A percentile compares a stretch with the other conserved stretches of the same genome.
Conservation (phyloP, 306 rosid genomes). For the Oxytropis ochrocephala region DNA sequence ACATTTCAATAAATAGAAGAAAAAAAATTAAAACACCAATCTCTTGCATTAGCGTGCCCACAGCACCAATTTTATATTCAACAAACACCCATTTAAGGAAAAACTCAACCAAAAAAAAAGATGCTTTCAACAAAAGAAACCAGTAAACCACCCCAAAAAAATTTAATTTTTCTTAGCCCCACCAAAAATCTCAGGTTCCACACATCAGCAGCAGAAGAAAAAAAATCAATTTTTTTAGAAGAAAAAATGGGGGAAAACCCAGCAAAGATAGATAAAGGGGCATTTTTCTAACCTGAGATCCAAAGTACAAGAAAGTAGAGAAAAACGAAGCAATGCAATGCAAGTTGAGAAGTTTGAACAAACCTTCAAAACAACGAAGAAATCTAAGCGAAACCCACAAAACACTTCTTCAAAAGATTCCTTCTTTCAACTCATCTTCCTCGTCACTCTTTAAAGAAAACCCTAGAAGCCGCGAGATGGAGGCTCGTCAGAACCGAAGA, state of each 20-base stretch:
- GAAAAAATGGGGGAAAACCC: conserved; percentile 17
- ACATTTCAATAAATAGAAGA: not conserved
- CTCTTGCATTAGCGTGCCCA: conserved; percentile 30
- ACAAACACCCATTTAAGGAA: conserved; percentile 35
- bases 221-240: not conserved
- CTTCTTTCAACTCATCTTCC: conserved; percentile 35
- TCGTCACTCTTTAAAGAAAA: conserved; percentile 23
- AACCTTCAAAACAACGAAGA: conserved; percentile 39
- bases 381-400: conserved; percentile 43
- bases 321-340: conserved; percentile 14
- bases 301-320: conserved; percentile 30
- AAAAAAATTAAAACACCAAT: not conserved
- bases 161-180: not conserved
- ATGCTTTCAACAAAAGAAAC: conserved; percentile 32
- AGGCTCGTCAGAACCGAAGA: no score
- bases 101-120: conserved; percentile 19
- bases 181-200: not conserved
- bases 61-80: conserved; percentile 31
- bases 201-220: not conserved
- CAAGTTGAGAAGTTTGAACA: conserved; percentile 26
- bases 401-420: conserved; percentile 37
- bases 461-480: no score
- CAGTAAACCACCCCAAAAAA: conserved; percentile 14
- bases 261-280: conserved; percentile 25
- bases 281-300: conserved; percentile 50